phyloP scores from a whole-genome alignment of 345 rosid species.

The Gossypium turneri region DNA sequence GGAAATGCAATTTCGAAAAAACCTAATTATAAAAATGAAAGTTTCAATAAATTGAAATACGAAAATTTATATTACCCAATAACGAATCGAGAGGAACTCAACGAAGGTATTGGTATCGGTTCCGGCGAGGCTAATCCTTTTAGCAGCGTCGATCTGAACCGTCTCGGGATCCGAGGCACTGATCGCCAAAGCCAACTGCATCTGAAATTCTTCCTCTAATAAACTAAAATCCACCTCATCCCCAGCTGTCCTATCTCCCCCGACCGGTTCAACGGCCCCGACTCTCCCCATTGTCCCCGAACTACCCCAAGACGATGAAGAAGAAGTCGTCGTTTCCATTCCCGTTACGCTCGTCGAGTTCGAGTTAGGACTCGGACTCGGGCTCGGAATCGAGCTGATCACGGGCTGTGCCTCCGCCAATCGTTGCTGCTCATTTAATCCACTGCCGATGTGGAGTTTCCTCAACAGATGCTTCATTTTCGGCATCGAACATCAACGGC shows the following conservation, averaged over 20 bases:
- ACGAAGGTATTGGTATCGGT: conserved; percentile 43
- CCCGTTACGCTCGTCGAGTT: conserved; percentile 30
- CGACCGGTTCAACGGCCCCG: conserved; percentile 45
- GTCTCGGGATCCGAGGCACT: conserved; percentile 93
- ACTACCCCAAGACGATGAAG: conserved; percentile 37
- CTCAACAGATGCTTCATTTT: conserved; percentile 87
- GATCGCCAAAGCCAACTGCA: conserved; percentile 89
- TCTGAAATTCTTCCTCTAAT: conserved; percentile 91
- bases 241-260: conserved; percentile 37
- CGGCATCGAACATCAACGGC: conserved; percentile 83
- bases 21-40: conserved; percentile 14
- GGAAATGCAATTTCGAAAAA: neutral
- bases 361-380: neutral
- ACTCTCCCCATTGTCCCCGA: conserved; percentile 40
- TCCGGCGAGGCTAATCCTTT: conserved; percentile 83
- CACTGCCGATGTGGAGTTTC: conserved; percentile 90
- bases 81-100: conserved; percentile 72
- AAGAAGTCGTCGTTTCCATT: conserved; percentile 2
- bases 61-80: conserved; percentile 55
- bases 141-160: conserved; percentile 93
- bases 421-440: conserved; percentile 53
- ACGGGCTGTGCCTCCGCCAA: conserved; percentile 37
- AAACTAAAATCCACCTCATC: conserved; percentile 56
- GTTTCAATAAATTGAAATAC: neutral
- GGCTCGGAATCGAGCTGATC: conserved; percentile 36